These are phyloP conservation scores for Pichia sp. DNA, from an alignment of 1,139 yeast genomes.

Conservation along the genomic window DNA sequence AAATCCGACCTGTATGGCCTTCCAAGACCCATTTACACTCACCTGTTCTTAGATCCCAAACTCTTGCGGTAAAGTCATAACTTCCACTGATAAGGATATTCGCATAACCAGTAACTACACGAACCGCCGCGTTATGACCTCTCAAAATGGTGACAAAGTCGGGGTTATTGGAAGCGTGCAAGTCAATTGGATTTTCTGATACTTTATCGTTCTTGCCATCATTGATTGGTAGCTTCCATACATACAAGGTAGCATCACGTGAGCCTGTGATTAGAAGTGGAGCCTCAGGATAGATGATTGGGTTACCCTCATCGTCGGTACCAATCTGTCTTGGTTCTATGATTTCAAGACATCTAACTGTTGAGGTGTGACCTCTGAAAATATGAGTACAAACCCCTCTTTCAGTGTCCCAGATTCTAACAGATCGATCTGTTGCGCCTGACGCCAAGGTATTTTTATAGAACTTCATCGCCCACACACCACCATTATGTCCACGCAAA, in stretches of 20 bases:
- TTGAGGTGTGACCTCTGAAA: conserved; percentile 86
- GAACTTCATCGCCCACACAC: conserved; percentile 97
- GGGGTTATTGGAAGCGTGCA: conserved; percentile 49
- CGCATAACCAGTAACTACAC: conserved; percentile 85
- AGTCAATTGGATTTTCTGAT: conserved; percentile 33
- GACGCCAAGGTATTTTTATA: conserved; percentile 78
- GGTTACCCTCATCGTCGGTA: conserved; percentile 56
- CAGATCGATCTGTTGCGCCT: conserved; percentile 90
- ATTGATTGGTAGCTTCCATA: conserved; percentile 78
- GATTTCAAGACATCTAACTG: conserved; percentile 86
- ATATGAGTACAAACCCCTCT: conserved; percentile 78
- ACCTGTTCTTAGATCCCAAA: conserved; percentile 82
- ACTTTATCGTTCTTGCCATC: conserved; percentile 37
- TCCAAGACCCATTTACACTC: conserved; percentile 66
- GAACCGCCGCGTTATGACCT: conserved; percentile 85
- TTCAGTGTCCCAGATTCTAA: conserved; percentile 81
- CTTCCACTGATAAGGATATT: conserved; percentile 85
- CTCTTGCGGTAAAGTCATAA: conserved; percentile 85
- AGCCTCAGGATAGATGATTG: conserved; percentile 55
- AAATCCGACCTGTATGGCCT: conserved; percentile 86
- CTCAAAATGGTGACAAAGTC: conserved; percentile 68
- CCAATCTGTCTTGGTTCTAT: conserved; percentile 62
- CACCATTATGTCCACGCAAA: conserved; percentile 89
- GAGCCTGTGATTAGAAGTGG: conserved; percentile 85
- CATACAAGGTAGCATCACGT: conserved; percentile 81